Conservation (phyloP, 345 rosid species). For the Turnera subulata region DNA sequence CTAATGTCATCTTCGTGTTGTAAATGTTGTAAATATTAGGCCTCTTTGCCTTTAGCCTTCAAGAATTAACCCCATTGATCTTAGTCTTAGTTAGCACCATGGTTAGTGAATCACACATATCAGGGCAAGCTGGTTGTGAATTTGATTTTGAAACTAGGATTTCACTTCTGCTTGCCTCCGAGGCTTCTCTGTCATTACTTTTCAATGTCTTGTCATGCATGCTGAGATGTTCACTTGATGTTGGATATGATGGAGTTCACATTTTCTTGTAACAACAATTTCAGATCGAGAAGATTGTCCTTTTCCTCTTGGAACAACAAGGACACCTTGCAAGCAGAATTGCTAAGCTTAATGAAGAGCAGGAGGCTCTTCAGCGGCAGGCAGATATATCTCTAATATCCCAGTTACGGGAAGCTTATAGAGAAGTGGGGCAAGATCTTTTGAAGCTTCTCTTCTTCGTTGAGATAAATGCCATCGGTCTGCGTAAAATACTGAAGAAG, state of each 20-base stretch:
- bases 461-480: conserved; percentile 88
- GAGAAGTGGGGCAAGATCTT: conserved; percentile 71
- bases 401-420: conserved; percentile 70
- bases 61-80: too few species aligned
- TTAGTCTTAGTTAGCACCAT: too few species aligned
- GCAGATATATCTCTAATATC: conserved; percentile 60
- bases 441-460: conserved; percentile 76
- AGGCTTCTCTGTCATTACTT: too few species aligned
- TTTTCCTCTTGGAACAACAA: conserved; percentile 94
- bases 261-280: conserved; percentile 12
- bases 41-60: too few species aligned
- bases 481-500: conserved; percentile 93
- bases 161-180: too few species aligned
- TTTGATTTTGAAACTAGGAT: too few species aligned
- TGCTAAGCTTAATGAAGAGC: conserved; percentile 55
- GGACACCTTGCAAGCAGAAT: conserved; percentile 76
- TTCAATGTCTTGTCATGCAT: not conserved
- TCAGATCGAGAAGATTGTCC: conserved; percentile 95
- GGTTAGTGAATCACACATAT: too few species aligned
- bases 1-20: too few species aligned
- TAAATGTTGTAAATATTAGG: too few species aligned
- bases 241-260: not conserved
- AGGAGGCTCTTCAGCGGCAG: conserved; percentile 58
- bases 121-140: too few species aligned
- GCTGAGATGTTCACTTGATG: not conserved